A percentile compares a stretch with the other conserved stretches of the same genome.
Evolutionary conservation across 2,329 filamentous ascomycete species (phyloP).

Genomic region (Dryadomyces sulphureus): DNA sequence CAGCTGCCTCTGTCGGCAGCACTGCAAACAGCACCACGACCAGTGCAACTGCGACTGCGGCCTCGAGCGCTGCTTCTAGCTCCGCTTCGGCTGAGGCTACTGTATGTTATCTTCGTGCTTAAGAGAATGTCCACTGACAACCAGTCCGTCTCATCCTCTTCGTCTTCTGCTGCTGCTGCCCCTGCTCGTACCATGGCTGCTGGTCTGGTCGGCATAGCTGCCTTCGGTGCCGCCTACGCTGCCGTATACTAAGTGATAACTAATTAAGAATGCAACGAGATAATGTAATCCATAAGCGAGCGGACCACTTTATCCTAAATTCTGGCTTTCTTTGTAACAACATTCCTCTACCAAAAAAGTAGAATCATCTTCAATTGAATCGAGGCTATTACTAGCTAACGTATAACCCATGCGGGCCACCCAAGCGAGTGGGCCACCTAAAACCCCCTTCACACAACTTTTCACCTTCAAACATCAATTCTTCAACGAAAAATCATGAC

Average conservation of each 20-base stretch:
- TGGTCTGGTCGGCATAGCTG: background rate
- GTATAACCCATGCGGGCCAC: too few species aligned
- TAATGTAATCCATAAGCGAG: too few species aligned
- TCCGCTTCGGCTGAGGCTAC: background rate
- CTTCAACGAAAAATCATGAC: too few species aligned
- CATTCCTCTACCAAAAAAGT: too few species aligned
- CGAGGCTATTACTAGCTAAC: too few species aligned
- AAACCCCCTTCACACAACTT: too few species aligned
- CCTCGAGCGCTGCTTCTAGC: background rate
- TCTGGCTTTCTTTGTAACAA: too few species aligned
- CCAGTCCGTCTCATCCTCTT: background rate
- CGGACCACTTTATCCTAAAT: too few species aligned
- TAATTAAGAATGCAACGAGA: too few species aligned
- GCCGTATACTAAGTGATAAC: background rate
- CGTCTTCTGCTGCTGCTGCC: background rate
- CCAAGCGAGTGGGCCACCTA: too few species aligned
- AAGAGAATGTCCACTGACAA: background rate
- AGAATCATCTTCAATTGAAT: too few species aligned
- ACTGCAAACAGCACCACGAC: slow-evolving; percentile 3
- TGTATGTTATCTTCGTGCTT: background rate
- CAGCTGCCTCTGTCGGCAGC: background rate
- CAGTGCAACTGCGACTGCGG: slow-evolving; percentile 2
- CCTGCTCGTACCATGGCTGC: background rate
- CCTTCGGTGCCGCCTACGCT: background rate
- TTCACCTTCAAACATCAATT: too few species aligned